Evolutionary conservation across 768 basidiomycete species (phyloP), one percentile per base, ranked within the genome.

Genomic region (Tylopilus cervinicoccineus): DNA sequence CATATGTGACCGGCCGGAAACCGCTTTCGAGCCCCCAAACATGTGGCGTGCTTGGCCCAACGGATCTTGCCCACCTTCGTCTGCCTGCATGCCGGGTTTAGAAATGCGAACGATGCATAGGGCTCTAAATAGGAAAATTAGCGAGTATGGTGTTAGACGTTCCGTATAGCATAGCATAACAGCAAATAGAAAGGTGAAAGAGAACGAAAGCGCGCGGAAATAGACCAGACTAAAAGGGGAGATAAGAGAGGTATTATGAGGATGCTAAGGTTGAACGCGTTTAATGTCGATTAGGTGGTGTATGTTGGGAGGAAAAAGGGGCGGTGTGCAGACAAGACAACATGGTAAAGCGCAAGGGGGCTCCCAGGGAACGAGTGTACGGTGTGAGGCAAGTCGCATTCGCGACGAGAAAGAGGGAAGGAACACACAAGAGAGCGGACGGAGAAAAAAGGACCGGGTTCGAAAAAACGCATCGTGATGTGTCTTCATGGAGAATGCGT

Each of bases 401-500:
- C 26, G 26, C 26, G 26, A 27, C 26, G 26, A 27, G 26, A n/a
- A 32, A 19, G 16, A 38, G 24, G 22, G n/a, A 33, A 43, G 31
- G n/a, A n/a, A 39, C 28, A 45, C 9, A 41, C 37, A 44, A 48
- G 33, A 23, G 54, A 44, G 38, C 19, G 47, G 23, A 39, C 4
- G 22, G n/a, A 10, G 31, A 33, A 44, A 1, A 6, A 26, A 34
- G 16, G 22, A 10, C 9, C 17, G 13, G 38, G 26, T 16, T 34
- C 3, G 16, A n/a, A 20, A 26, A 47, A 28, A 43, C 38, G 45
- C 52, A 52, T 65, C 65, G 47, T 65, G 53, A 57, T 46, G 39
- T 5, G 47, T 45, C 17, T 53, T 67, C 63, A 50, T 65, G 50
- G 44, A 39, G 45, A 16, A 43, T 51, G 54, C 55, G 58, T 65